Evolutionary conservation across 768 basidiomycete species (phyloP), one percentile per base, ranked within the genome.

Genomic region (Nevesoporus exiguus): DNA sequence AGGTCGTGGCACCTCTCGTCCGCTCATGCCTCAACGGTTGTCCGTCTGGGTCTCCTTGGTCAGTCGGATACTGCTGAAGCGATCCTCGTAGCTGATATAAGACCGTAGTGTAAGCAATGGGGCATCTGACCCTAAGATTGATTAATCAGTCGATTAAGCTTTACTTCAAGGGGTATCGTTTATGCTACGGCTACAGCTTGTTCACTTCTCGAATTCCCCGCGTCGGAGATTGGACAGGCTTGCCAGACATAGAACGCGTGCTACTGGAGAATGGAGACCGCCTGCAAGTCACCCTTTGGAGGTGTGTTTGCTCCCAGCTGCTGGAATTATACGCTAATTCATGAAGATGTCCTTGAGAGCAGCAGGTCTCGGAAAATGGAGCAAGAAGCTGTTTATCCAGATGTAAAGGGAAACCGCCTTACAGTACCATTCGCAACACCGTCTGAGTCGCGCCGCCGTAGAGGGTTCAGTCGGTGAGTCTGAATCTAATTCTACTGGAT

Each of bases 91-190:
- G 41, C 30, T 42, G 29, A 50, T 33, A 37, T 19, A 25, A 39
- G 30, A 22, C 39, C 29, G 11, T 21, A 34, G 45, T 29, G 22
- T 45, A 17, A 43, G 40, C 27, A 54, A 49, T 21, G 47, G 19
- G 39, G 39, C 46, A 40, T 49, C 37, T 7, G 37, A 36, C 45
- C 34, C 21, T 7, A 47, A 42, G 43, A 50, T 48, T 37, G 34
- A 47, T 36, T 39, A 17, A 19, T 24, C 22, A 11, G 22, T 22
- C 5, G 34, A 34, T 58, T 45, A 30, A 4, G 25, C 21, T 11
- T 45, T 22, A 8, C 22, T 50, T 43, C 52, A 8, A 47, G 43
- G 47, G 40, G 9, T 15, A 39, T 51, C 43, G 21, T 55, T 58
- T 45, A 48, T 3, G 34, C 17, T 33, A 33, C 30, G 10, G 34